Percentiles rank a stretch among this genome's conserved stretches.
These are phyloP conservation scores for Candida neerlandica DNA, from an alignment of 1,139 yeast species.

Conservation along the genomic window DNA sequence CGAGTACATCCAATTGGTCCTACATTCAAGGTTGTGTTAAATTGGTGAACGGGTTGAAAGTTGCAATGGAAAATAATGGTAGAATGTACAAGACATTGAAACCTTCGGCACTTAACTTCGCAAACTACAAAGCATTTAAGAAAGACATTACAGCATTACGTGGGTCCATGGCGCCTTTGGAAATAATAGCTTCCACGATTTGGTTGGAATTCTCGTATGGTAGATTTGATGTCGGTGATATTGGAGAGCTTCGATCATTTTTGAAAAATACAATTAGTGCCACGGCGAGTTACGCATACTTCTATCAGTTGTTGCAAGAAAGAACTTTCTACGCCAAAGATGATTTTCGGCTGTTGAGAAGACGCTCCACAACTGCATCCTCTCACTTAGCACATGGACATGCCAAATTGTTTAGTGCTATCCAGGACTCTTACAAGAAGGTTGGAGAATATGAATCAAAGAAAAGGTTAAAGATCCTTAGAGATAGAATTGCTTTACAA, in stretches of 20 bases:
- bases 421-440: slow-evolving; percentile 32
- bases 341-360: slow-evolving; percentile 18
- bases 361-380: slow-evolving; percentile 18
- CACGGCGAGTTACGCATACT: slow-evolving; percentile 32
- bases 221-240: slow-evolving; percentile 32
- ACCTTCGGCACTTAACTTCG: slow-evolving; percentile 31
- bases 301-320: slow-evolving; percentile 34
- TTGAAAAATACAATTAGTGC: slow-evolving; percentile 27
- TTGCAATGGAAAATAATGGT: slow-evolving; percentile 23
- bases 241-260: slow-evolving; percentile 29
- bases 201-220: slow-evolving; percentile 31
- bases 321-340: slow-evolving; percentile 24
- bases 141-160: slow-evolving; percentile 25
- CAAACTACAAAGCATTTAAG: slow-evolving; percentile 24
- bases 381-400: slow-evolving; percentile 21
- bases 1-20: slow-evolving; percentile 31
- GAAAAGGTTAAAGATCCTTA: slow-evolving; percentile 24
- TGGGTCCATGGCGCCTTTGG: slow-evolving; percentile 23
- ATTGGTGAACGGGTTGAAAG: slow-evolving; percentile 20
- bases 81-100: slow-evolving; percentile 29
- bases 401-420: slow-evolving; percentile 25
- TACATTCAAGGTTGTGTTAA: slow-evolving; percentile 24
- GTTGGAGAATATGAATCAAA: slow-evolving; percentile 35
- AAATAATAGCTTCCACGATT: slow-evolving; percentile 23
- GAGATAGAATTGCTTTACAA: slow-evolving; percentile 23